Percentiles rank a stretch among this genome's conserved stretches.
Conservation (phyloP, 208 protist species). For the Naegleria fowleri region DNA sequence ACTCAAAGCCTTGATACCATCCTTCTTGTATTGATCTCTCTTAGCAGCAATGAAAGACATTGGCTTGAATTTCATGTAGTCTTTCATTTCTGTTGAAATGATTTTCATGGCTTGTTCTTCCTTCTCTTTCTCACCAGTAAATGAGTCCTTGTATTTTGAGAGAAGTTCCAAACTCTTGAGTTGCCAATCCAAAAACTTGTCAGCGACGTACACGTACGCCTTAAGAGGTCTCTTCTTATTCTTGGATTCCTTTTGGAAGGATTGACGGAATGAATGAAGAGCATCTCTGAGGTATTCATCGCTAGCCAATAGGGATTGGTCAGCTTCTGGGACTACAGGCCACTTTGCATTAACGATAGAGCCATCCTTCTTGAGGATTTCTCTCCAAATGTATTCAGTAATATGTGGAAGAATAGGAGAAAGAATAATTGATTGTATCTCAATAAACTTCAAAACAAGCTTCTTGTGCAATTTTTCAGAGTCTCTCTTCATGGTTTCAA, state of each 20-base stretch:
- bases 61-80: not conserved
- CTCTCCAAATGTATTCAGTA: conserved; percentile 56
- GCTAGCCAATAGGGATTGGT: not conserved
- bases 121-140: not conserved
- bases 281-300: not conserved
- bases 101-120: not conserved
- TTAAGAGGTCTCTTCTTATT: not conserved
- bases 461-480: conserved; percentile 60
- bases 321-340: not conserved
- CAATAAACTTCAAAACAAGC: conserved; percentile 77
- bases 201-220: not conserved
- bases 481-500: conserved; percentile 78
- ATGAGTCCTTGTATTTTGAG: not conserved
- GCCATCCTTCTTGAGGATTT: not conserved
- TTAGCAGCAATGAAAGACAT: not conserved
- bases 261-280: not conserved
- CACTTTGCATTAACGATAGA: not conserved
- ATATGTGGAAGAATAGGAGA: conserved; percentile 93
- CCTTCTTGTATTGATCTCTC: not conserved
- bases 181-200: conserved; percentile 19
- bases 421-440: conserved; percentile 82
- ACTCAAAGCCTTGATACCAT: not conserved
- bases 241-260: not conserved
- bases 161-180: not conserved
- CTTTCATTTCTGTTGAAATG: not conserved